Conservation (phyloP, 257 asterid species). For the Solanum appendiculatum region DNA sequence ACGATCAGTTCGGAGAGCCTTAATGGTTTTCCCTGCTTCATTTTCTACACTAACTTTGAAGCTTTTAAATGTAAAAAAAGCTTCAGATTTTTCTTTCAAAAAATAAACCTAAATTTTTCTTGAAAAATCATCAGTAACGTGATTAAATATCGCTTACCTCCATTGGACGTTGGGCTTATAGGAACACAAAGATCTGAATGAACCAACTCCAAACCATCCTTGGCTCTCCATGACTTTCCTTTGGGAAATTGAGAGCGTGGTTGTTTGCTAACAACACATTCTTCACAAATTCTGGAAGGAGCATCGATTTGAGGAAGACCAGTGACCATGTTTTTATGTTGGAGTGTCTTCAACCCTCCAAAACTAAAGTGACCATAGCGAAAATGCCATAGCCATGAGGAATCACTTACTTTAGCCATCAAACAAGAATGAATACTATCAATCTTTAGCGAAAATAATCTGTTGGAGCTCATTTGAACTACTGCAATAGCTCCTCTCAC, state of each 20-base stretch:
- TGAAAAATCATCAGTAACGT: neutral
- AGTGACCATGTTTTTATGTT: neutral
- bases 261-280: neutral
- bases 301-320: neutral
- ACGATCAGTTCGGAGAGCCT: neutral
- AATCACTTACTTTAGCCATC: neutral
- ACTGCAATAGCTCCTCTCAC: neutral
- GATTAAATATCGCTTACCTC: neutral
- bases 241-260: neutral
- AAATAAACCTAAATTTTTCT: neutral
- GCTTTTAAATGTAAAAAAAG: neutral
- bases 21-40: neutral
- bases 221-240: neutral
- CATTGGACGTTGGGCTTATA: neutral
- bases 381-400: neutral
- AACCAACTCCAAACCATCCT: neutral
- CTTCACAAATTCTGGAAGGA: neutral
- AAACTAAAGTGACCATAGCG: neutral
- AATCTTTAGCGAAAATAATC: neutral
- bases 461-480: neutral
- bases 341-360: neutral
- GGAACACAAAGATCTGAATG: neutral
- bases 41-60: neutral
- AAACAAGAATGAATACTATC: neutral
- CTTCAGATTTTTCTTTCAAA: neutral